phyloP scores from a whole-genome alignment of 2,329 filamentous ascomycete genomes.

The Aspergillus ruber region DNA sequence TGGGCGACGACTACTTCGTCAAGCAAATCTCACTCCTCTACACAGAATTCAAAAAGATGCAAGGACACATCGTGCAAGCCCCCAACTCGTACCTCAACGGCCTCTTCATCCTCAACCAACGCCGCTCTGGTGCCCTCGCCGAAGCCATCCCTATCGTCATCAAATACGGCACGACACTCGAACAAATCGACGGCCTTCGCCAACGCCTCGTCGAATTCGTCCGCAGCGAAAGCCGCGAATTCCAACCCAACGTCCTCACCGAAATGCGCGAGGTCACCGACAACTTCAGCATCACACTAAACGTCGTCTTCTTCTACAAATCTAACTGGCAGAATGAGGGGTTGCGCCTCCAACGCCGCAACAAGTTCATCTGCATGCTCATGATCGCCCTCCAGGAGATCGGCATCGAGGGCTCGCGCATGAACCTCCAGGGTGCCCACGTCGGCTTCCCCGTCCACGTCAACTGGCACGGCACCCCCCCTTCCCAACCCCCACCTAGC shows the following conservation, averaged over 20 bases:
- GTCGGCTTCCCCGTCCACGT: constrained; percentile 62
- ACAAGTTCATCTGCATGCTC: constrained; percentile 88
- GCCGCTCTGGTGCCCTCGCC: constrained; percentile 78
- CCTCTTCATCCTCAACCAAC: constrained; percentile 90
- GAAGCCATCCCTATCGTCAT: constrained; percentile 79
- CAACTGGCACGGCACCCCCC: constrained; percentile 44
- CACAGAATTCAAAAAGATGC: constrained; percentile 98
- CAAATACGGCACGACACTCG: constrained; percentile 78
- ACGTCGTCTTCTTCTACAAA: constrained; percentile 96
- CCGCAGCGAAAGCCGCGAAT: constrained; percentile 78
- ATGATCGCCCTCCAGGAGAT: constrained; percentile 79
- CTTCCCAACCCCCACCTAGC: constrained; percentile 38
- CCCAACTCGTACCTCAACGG: constrained; percentile 91
- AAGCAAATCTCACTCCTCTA: constrained; percentile 89
- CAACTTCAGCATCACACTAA: constrained; percentile 78
- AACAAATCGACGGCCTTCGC: constrained; percentile 77
- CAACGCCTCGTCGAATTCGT: constrained; percentile 77
- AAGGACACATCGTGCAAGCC: constrained; percentile 91
- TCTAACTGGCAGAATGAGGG: constrained; percentile 94
- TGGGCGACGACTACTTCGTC: constrained; percentile 91
- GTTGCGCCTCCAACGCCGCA: constrained; percentile 79
- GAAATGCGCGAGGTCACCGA: constrained; percentile 75
- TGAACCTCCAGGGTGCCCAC: constrained; percentile 63
- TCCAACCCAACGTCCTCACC: constrained; percentile 76
- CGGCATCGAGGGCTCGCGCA: constrained; percentile 76